Base-by-base conservation (phyloP, 208 protist genomes). In the Kentomonas sorsogonicus region DNA sequence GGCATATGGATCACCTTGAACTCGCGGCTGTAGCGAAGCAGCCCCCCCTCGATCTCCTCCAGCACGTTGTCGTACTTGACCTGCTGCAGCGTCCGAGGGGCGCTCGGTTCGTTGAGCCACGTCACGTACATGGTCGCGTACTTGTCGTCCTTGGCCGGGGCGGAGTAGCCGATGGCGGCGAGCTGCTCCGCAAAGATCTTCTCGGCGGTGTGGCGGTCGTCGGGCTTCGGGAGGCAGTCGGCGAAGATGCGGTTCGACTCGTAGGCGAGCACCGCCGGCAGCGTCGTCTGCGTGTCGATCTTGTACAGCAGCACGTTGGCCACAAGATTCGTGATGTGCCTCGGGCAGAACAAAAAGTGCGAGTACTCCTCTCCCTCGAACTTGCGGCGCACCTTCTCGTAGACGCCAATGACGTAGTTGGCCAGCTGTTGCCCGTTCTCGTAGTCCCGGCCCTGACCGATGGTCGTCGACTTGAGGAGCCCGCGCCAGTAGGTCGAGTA, bases 321-420 rank as follows among this genome's bases (percentile, higher is more conserved):
- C 15, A 96, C 66, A 89, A 94, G 98, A 40, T 79, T 77, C n/a
- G 96, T 98, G 20, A 99, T 66, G 61, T 98, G 94, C 27, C 96
- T 86, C 5, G 97, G 97, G 53, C 91, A 97, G 73, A 98, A 98
- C 46, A 95, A 56, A 72, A 98, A 98, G 66, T 99, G 97, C 16
- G 86, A 77, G 57, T 97, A 83, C 36, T 94, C 91, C 60, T 98
- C 96, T 11, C 89, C 81, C 33, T 94, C 91, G 67, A 98, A 98
- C 44, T 79, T 72, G 25, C 61, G 51, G 16, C 81, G 65, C 30
- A 99, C 81, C 43, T 83, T 83, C 20, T 97, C 88, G 77, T 96
- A 99, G 23, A 98, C 79, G 40, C 83, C 80, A 25, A 98, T 72
- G 69, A 98, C 90, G 63, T 94, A 93, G 46, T 86, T 57, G 0